phyloP scores from a whole-genome alignment of 495 filamentous ascomycete genomes.

The Neurospora sp. region DNA sequence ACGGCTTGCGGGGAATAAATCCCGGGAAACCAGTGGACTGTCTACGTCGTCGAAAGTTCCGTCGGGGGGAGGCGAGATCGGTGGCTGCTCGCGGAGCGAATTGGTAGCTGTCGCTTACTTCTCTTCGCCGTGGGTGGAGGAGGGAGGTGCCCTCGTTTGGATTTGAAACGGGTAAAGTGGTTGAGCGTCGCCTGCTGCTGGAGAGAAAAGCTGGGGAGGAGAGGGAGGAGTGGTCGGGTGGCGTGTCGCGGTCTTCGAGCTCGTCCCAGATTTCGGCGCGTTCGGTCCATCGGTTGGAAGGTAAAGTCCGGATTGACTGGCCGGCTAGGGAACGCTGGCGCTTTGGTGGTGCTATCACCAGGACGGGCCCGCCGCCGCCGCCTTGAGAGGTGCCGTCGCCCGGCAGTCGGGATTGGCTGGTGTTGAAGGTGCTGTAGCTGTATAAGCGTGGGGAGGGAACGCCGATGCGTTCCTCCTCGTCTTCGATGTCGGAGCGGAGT shows the following conservation, averaged over 20 bases:
- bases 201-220: conserved; percentile 10
- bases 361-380: not conserved
- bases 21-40: conserved; percentile 45
- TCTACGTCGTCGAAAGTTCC: conserved; percentile 29
- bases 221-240: conserved; percentile 20
- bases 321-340: conserved; percentile 12
- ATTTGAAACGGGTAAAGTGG: conserved; percentile 21
- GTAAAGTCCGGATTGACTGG: conserved; percentile 22
- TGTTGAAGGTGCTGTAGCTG: conserved; percentile 36
- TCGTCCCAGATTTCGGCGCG: conserved; percentile 58
- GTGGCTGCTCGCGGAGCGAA: conserved; percentile 9
- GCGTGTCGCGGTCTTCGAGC: conserved; percentile 46
- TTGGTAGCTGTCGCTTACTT: conserved; percentile 19
- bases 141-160: conserved; percentile 19
- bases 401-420: not conserved
- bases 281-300: conserved; percentile 38
- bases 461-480: conserved; percentile 17
- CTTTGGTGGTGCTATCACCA: conserved; percentile 1
- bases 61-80: conserved; percentile 16
- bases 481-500: conserved; percentile 30
- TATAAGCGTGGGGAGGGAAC: conserved; percentile 17
- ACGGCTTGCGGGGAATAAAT: conserved; percentile 33
- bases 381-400: conserved; percentile 18
- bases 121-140: conserved; percentile 13
- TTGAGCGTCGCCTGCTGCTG: conserved; percentile 24